phyloP scores from a whole-genome alignment of 1,284 basidiomycete genomes.

The Cutaneotrichosporon mucoides region DNA sequence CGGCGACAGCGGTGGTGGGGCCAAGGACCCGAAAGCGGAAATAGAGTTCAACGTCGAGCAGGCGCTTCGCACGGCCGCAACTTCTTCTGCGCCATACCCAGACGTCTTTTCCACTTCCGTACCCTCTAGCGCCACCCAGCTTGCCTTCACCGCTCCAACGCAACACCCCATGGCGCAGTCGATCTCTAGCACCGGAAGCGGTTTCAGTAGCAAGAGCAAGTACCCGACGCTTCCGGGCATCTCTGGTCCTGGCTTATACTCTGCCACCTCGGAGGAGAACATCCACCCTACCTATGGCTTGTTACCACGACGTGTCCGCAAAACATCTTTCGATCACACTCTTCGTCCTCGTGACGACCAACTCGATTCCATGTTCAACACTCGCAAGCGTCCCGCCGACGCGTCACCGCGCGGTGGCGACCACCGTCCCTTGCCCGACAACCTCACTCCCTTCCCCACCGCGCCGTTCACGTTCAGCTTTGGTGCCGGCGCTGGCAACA shows the following conservation, averaged over 20 bases:
- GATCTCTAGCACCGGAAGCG: slow-evolving; percentile 7
- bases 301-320: slow-evolving; percentile 70
- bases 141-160: not conserved
- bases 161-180: not conserved
- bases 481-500: slow-evolving; percentile 55
- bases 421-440: slow-evolving; percentile 31
- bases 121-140: not conserved
- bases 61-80: not conserved
- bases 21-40: slow-evolving; percentile 9
- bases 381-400: slow-evolving; percentile 45
- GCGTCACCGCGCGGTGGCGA: slow-evolving; percentile 37
- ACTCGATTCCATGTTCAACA: slow-evolving; percentile 13
- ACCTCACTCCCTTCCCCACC: slow-evolving; percentile 58
- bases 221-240: slow-evolving; percentile 42
- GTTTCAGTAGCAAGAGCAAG: slow-evolving; percentile 4
- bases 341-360: slow-evolving; percentile 49
- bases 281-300: slow-evolving; percentile 55
- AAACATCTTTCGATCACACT: slow-evolving; percentile 89
- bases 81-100: not conserved
- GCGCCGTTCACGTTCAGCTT: slow-evolving; percentile 70
- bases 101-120: slow-evolving; percentile 1
- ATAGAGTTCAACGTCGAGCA: slow-evolving; percentile 1
- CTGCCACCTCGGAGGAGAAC: slow-evolving; percentile 42
- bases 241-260: slow-evolving; percentile 43
- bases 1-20: not conserved